A percentile compares a stretch with the other conserved stretches of the same genome.
These are phyloP conservation scores for Macrophomina phaseolina DNA, from an alignment of 2,329 filamentous ascomycete species.

Conservation along the genomic window DNA sequence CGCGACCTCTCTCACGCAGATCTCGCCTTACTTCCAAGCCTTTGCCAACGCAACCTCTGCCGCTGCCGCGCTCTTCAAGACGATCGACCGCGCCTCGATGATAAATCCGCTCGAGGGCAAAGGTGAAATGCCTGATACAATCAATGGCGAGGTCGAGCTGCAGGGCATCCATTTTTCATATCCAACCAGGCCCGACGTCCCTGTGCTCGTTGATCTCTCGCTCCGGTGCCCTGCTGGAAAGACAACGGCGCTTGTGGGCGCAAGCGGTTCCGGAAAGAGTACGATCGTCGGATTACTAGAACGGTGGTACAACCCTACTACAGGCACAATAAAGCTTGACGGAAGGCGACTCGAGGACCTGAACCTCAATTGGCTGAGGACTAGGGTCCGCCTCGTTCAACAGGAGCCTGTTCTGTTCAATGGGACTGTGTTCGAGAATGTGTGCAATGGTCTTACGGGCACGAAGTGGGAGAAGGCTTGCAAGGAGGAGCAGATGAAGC, in stretches of 20 bases:
- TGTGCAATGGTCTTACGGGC: slow-evolving; percentile 75
- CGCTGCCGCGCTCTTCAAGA: slow-evolving; percentile 40
- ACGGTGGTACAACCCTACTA: slow-evolving; percentile 90
- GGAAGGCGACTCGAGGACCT: slow-evolving; percentile 80
- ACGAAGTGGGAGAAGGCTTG: slow-evolving; percentile 36
- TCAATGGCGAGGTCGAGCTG: slow-evolving; percentile 67
- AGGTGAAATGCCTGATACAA: slow-evolving; percentile 34
- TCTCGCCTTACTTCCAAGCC: slow-evolving; percentile 24
- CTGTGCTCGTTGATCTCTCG: slow-evolving; percentile 83
- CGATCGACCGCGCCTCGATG: slow-evolving; percentile 26
- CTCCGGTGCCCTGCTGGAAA: slow-evolving; percentile 85
- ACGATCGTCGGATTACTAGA: slow-evolving; percentile 93
- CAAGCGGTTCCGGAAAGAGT: slow-evolving; percentile 92
- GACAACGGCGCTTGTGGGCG: slow-evolving; percentile 90
- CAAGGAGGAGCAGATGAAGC: slow-evolving; percentile 54
- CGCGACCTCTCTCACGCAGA: slow-evolving; percentile 19
- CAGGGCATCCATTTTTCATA: slow-evolving; percentile 90
- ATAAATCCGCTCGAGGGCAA: slow-evolving; percentile 30
- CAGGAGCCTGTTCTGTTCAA: slow-evolving; percentile 93
- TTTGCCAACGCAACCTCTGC: slow-evolving; percentile 42
- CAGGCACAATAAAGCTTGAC: slow-evolving; percentile 76
- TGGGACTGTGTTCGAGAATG: slow-evolving; percentile 88
- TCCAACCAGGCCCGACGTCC: slow-evolving; percentile 87
- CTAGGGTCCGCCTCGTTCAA: slow-evolving; percentile 89
- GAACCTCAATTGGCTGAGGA: slow-evolving; percentile 89